A percentile compares a stretch with the other conserved stretches of the same genome.
These are phyloP conservation scores for Trametes punicea DNA, from an alignment of 768 basidiomycete genomes.

Conservation along the genomic window DNA sequence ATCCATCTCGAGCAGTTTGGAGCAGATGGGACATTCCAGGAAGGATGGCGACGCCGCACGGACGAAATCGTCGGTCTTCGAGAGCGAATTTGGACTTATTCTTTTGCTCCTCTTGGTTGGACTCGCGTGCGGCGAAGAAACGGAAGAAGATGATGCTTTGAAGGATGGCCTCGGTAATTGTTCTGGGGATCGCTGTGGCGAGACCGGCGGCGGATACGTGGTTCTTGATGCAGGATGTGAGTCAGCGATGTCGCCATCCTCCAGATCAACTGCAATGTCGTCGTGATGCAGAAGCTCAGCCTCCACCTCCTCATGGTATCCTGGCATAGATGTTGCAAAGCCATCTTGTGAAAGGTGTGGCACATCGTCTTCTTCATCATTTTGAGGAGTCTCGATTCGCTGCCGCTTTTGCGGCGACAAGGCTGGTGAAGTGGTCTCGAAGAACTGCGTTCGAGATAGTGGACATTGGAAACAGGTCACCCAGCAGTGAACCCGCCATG, in stretches of 20 bases:
- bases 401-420: conserved; percentile 24
- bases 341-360: conserved; percentile 22
- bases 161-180: too few species aligned
- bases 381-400: neutral
- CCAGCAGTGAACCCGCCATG: neutral
- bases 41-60: neutral
- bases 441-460: conserved; percentile 45
- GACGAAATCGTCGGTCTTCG: too few species aligned
- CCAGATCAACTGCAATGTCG: neutral
- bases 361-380: neutral
- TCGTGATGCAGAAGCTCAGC: neutral
- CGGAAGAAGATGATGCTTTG: neutral
- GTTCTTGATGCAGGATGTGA: conserved; percentile 6
- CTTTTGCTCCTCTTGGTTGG: too few species aligned
- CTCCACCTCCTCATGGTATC: conserved; percentile 20
- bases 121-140: neutral
- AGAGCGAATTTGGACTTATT: too few species aligned
- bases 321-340: conserved; percentile 28
- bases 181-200: too few species aligned
- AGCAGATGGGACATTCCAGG: conserved; percentile 69
- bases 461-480: neutral
- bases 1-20: conserved; percentile 56
- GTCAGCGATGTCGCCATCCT: too few species aligned
- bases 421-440: conserved; percentile 36
- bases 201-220: neutral